phyloP scores from a whole-genome alignment of 805 yeast species.

The Priceomyces fermenticarens region DNA sequence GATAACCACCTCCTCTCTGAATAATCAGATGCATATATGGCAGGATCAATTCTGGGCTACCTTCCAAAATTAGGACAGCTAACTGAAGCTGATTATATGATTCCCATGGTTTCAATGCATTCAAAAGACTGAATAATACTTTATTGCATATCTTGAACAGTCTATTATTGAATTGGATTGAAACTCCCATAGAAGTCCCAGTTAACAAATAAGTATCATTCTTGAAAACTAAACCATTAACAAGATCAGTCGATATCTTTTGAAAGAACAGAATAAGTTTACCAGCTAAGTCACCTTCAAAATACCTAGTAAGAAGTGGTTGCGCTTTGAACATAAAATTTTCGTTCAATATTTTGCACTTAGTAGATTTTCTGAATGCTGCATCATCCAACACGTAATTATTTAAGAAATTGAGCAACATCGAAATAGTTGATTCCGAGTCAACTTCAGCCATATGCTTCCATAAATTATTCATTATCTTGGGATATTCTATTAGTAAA shows the following conservation, averaged over 20 bases:
- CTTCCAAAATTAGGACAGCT: slow-evolving; percentile 45
- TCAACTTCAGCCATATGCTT: slow-evolving; percentile 59
- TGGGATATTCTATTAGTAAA: slow-evolving; percentile 48
- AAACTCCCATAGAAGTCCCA: slow-evolving; percentile 35
- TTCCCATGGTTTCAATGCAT: slow-evolving; percentile 78
- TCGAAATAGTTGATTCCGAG: slow-evolving; percentile 33
- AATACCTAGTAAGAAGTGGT: slow-evolving; percentile 37
- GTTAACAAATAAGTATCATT: slow-evolving; percentile 51
- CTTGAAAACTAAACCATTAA: slow-evolving; percentile 44
- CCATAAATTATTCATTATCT: slow-evolving; percentile 64
- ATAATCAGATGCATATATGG: slow-evolving; percentile 62
- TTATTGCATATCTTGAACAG: slow-evolving; percentile 65
- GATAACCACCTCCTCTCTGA: slow-evolving; percentile 58
- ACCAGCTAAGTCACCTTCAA: slow-evolving; percentile 33
- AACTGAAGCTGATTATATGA: slow-evolving; percentile 60
- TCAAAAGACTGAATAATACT: slow-evolving; percentile 58
- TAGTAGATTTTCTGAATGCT: slow-evolving; percentile 62
- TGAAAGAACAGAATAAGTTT: slow-evolving; percentile 46
- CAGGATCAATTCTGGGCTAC: slow-evolving; percentile 68
- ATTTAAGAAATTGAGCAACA: slow-evolving; percentile 48
- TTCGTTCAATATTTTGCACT: slow-evolving; percentile 76
- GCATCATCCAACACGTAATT: slow-evolving; percentile 54
- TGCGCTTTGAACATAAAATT: slow-evolving; percentile 60
- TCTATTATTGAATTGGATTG: slow-evolving; percentile 46
- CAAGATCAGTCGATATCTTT: slow-evolving; percentile 47